phyloP scores from a whole-genome alignment of 176 grass and related monocot species.

The Secale cereale region DNA sequence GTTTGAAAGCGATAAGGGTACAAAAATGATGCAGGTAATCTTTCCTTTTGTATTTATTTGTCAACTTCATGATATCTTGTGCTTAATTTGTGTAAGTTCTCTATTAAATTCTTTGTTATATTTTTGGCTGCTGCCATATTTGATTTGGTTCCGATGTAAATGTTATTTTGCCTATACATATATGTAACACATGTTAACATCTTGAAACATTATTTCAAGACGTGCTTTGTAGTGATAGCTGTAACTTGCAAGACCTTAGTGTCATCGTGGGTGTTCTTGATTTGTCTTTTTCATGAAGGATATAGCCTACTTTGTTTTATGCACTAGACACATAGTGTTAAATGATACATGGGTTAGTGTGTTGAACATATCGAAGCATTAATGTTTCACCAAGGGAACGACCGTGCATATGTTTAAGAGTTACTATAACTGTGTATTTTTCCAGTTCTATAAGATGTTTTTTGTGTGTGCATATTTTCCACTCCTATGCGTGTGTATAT shows the following conservation, averaged over 20 bases:
- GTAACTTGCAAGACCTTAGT: background rate
- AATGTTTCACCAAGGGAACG: background rate
- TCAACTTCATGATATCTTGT: background rate
- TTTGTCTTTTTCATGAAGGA: background rate
- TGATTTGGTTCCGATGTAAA: background rate
- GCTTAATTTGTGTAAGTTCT: background rate
- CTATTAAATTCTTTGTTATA: background rate
- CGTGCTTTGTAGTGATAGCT: background rate
- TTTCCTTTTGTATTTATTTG: slow-evolving; percentile 17
- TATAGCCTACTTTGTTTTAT: background rate
- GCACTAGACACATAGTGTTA: background rate
- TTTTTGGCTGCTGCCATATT: background rate
- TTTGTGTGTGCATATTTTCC: too few relatives aligned
- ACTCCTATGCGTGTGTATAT: too few relatives aligned
- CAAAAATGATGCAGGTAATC: slow-evolving; percentile 79
- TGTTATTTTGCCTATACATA: background rate
- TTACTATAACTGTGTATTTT: background rate
- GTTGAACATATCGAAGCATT: background rate
- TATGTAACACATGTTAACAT: background rate
- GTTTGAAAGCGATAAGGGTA: slow-evolving; percentile 83
- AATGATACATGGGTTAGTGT: background rate
- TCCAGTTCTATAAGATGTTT: too few relatives aligned
- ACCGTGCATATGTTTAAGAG: background rate
- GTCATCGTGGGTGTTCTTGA: background rate
- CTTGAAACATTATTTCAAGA: background rate